phyloP scores from a whole-genome alignment of 2,329 filamentous ascomycete genomes.

The Zymoseptoria brevis region DNA sequence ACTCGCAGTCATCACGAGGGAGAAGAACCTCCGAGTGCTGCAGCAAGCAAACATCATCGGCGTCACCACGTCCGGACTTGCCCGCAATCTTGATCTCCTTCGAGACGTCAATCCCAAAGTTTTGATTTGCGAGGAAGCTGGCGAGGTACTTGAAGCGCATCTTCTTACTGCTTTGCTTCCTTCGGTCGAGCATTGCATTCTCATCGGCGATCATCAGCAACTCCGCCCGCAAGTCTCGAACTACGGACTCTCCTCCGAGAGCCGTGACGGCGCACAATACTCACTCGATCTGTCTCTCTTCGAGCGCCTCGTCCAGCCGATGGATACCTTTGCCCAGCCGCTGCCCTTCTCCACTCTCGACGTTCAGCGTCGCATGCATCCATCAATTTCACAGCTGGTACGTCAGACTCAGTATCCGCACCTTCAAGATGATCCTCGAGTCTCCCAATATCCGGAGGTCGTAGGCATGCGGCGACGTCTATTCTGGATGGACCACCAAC shows the following conservation, averaged over 20 bases:
- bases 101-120: slow-evolving; percentile 40
- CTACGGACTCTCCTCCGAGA: slow-evolving; percentile 46
- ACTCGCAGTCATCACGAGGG: slow-evolving; percentile 15
- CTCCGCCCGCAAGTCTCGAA: slow-evolving; percentile 52
- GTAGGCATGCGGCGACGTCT: slow-evolving; percentile 45
- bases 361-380: slow-evolving; percentile 59
- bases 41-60: slow-evolving; percentile 47
- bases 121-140: slow-evolving; percentile 51
- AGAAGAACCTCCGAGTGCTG: slow-evolving; percentile 35
- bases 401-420: slow-evolving; percentile 50
- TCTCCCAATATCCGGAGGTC: slow-evolving; percentile 28
- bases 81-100: slow-evolving; percentile 44
- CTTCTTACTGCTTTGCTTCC: slow-evolving; percentile 53
- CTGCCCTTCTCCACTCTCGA: slow-evolving; percentile 37
- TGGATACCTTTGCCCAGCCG: neutral
- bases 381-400: slow-evolving; percentile 52
- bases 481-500: slow-evolving; percentile 56
- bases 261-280: slow-evolving; percentile 42
- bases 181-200: slow-evolving; percentile 52
- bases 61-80: slow-evolving; percentile 53
- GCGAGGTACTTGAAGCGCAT: slow-evolving; percentile 59
- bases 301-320: slow-evolving; percentile 46
- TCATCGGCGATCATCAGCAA: slow-evolving; percentile 58
- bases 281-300: slow-evolving; percentile 55
- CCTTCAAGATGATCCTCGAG: slow-evolving; percentile 42